A percentile compares a stretch with the other conserved stretches of the same genome.
These are phyloP conservation scores for Pecoramyces ruminantium DNA, from an alignment of 192 early-diverging fungal species.

Conservation along the genomic window DNA sequence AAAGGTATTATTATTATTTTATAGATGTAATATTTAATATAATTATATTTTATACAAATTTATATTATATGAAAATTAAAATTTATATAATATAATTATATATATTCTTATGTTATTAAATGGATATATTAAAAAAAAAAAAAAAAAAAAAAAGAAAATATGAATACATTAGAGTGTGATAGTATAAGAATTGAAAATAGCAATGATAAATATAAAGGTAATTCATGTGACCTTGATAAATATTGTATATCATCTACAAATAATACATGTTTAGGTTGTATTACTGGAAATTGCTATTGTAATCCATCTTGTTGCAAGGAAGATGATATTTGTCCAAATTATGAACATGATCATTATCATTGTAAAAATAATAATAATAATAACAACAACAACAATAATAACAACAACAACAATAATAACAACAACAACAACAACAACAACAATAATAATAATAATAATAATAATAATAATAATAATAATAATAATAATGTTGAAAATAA, in stretches of 20 bases:
- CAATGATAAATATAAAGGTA: neutral
- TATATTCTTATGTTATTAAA: too few relatives aligned
- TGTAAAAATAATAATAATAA: too few relatives aligned
- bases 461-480: neutral
- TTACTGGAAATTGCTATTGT: neutral
- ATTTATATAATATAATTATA: too few relatives aligned
- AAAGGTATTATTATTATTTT: too few relatives aligned
- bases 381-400: neutral
- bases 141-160: too few relatives aligned
- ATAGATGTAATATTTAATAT: too few relatives aligned
- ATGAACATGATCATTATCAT: too few relatives aligned
- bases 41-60: too few relatives aligned
- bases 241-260: neutral
- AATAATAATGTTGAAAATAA: neutral
- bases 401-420: neutral
- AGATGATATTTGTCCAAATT: too few relatives aligned
- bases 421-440: neutral
- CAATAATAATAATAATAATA: neutral
- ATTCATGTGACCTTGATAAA: neutral
- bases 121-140: too few relatives aligned
- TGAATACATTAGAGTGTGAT: neutral
- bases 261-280: neutral
- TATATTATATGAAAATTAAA: too few relatives aligned
- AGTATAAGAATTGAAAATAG: neutral
- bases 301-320: neutral